Evolutionary conservation across 1,139 yeast genomes (phyloP).

Genomic region (Hyphopichia burtonii): DNA sequence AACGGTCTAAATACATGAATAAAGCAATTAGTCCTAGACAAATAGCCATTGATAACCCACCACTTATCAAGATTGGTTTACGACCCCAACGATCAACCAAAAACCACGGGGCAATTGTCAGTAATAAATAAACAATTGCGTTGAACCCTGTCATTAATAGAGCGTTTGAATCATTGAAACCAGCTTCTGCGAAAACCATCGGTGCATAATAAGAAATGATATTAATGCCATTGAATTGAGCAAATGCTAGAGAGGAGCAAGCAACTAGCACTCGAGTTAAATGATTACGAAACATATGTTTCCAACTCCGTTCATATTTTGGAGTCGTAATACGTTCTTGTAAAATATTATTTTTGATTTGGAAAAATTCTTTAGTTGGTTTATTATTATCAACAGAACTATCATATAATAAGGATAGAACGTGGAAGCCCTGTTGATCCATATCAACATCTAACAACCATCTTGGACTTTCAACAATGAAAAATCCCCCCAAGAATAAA

Average conservation of each 20-base stretch:
- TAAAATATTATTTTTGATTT: conserved; percentile 78
- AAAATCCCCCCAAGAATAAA: conserved; percentile 50
- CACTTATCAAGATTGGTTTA: conserved; percentile 49
- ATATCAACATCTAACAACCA: conserved; percentile 52
- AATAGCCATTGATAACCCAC: conserved; percentile 48
- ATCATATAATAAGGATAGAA: conserved; percentile 76
- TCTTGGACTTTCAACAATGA: conserved; percentile 56
- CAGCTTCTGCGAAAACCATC: conserved; percentile 53
- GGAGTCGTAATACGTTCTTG: conserved; percentile 43
- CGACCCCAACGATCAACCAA: conserved; percentile 56
- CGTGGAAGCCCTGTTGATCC: conserved; percentile 61
- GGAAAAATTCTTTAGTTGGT: conserved; percentile 55
- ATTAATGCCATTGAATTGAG: conserved; percentile 57
- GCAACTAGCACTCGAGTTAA: conserved; percentile 44
- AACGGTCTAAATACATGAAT: conserved; percentile 35
- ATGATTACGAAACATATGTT: conserved; percentile 40
- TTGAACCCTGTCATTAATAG: conserved; percentile 55
- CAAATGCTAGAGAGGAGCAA: conserved; percentile 51
- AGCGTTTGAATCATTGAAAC: conserved; percentile 49
- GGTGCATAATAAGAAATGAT: conserved; percentile 58
- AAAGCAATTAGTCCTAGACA: conserved; percentile 42
- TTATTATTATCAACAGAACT: conserved; percentile 50
- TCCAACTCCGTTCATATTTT: conserved; percentile 44
- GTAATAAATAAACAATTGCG: conserved; percentile 44
- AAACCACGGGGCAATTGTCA: conserved; percentile 56